Conservation (phyloP, 495 filamentous ascomycete genomes). For the Amniculicola lignicola region DNA sequence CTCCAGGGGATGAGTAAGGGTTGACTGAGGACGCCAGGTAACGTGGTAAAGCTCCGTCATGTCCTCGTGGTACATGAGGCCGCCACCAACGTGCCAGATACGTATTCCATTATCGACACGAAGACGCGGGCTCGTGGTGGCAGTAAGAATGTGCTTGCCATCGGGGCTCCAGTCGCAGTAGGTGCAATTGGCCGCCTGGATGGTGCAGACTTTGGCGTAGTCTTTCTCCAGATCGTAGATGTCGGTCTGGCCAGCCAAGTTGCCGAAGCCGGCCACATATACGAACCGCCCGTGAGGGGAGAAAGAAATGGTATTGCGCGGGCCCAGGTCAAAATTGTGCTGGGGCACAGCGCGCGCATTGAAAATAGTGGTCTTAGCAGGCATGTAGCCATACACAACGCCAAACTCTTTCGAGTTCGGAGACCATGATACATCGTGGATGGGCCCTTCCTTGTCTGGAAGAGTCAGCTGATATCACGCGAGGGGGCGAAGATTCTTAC, state of each 20-base stretch:
- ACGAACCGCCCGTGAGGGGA: constrained; percentile 92
- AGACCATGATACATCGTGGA: constrained; percentile 98
- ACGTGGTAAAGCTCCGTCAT: constrained; percentile 93
- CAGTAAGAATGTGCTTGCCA: constrained; percentile 89
- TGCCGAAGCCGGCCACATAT: constrained; percentile 93
- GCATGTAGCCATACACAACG: constrained; percentile 96
- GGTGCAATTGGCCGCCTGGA: constrained; percentile 92
- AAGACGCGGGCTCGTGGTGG: constrained; percentile 89
- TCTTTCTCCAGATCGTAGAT: constrained; percentile 93
- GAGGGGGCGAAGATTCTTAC: constrained; percentile 41
- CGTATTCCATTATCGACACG: constrained; percentile 95
- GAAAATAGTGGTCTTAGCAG: constrained; percentile 95
- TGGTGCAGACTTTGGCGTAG: constrained; percentile 83
- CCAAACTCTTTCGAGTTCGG: constrained; percentile 95
- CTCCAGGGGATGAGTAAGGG: constrained; percentile 56
- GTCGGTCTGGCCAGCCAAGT: constrained; percentile 95
- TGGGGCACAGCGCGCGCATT: constrained; percentile 75
- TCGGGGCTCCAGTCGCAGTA: constrained; percentile 96
- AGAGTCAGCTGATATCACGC: constrained; percentile 3
- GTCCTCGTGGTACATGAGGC: constrained; percentile 90
- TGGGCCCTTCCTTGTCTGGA: constrained; percentile 92
- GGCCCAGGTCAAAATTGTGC: constrained; percentile 77
- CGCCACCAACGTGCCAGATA: constrained; percentile 89
- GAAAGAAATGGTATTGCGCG: constrained; percentile 92
- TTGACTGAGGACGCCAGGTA: constrained; percentile 75